Evolutionary conservation across 257 asterid species (phyloP), one percentile per base, ranked within the genome.

Genomic region (Nicotiana tabacum): DNA sequence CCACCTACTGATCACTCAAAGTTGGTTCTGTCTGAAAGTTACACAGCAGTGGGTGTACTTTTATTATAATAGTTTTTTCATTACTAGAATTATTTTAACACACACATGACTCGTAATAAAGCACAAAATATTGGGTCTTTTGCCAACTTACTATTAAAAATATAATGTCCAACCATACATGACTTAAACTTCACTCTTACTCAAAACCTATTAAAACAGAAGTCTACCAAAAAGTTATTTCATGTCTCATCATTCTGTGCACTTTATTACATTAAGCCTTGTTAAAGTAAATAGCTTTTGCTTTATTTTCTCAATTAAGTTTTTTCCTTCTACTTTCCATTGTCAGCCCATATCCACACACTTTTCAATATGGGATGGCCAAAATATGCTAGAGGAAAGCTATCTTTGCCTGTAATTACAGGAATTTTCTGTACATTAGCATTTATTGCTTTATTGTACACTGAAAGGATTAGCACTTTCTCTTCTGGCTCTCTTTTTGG

Each of bases 161-260:
- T 70, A 70, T 70, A 46, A 48, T 48, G 62, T 48, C 62, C 79
- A 15, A 74, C 62, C 62, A 74, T 74, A 83, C 70, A 85, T 87
- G 84, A n/a, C 92, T 90, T 92, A 87, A 84, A 85, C 98, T 94
- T 94, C 90, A 91, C 92, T 90, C 90, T 90, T 89, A 91, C 95
- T 90, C 96, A 87, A 84, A 82, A 81, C 2, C 83, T 82, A 82
- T 39, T 65, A 82, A 77, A 90, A 83, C 72, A 74, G 1, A 74
- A 85, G 83, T 61, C 89, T 77, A 77, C 84, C 77, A 30, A 84
- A 56, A 77, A 15, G 76, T 77, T 85, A 62, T 78, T 85, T 80
- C 21, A 30, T 35, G 83, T 77, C 46, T 87, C 85, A 64, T 88
- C 86, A 82, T 86, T 83, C 88, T 77, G 70, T 88, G 83, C 69